Conservation (phyloP, 768 basidiomycete genomes). For the Lactarius tabidus region DNA sequence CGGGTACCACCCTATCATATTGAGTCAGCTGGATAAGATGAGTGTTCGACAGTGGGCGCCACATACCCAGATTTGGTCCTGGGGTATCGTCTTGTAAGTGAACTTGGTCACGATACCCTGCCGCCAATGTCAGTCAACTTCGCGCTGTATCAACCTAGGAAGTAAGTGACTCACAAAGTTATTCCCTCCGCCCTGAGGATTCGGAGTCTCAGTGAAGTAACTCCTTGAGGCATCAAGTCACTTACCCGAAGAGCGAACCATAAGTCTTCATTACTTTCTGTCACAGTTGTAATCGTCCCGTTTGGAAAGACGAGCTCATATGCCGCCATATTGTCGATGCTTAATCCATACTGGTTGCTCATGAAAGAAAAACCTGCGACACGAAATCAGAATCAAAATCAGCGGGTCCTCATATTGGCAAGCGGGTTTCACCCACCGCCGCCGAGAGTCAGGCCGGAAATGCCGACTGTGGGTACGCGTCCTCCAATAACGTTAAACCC, state of each 20-base stretch:
- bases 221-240: no score
- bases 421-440: not conserved
- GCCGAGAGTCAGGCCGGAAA: constrained; percentile 22
- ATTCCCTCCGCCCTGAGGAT: constrained; percentile 15
- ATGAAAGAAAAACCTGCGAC: not conserved
- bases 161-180: constrained; percentile 14
- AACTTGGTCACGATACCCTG: constrained; percentile 10
- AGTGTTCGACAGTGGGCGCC: accelerated
- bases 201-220: not conserved
- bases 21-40: not conserved
- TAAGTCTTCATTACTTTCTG: not conserved
- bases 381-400: not conserved
- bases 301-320: constrained; percentile 32
- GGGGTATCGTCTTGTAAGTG: constrained; percentile 3
- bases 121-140: not conserved
- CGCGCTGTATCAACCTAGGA: not conserved
- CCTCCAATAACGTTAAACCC: constrained; percentile 28
- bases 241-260: constrained; percentile 15
- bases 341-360: not conserved
- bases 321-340: constrained; percentile 32
- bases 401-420: not conserved
- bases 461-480: constrained; percentile 26
- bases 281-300: constrained; percentile 26
- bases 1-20: not conserved
- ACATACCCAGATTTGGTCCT: not conserved